Conservation (phyloP, 2,329 filamentous ascomycete species). For the Sporothrix luriei region DNA sequence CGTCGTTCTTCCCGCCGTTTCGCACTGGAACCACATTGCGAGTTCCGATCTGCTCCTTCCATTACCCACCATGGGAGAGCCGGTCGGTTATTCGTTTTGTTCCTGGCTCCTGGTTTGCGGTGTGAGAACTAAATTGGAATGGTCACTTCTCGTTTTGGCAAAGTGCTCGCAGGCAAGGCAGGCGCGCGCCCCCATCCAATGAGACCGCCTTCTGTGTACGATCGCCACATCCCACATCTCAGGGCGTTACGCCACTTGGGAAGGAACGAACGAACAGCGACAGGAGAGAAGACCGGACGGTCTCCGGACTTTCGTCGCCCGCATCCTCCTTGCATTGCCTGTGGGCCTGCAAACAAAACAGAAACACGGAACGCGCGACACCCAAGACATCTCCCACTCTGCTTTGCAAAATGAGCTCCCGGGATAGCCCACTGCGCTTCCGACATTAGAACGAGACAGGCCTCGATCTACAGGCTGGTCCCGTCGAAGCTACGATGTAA, state of each 20-base stretch:
- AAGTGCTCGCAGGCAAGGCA: constrained; percentile 3
- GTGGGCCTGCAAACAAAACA: not conserved
- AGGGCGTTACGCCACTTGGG: not conserved
- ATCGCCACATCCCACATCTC: not conserved
- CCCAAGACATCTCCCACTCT: constrained; percentile 5
- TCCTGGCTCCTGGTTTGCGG: too few relatives aligned
- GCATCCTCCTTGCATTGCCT: constrained; percentile 5
- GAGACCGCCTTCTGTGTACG: not conserved
- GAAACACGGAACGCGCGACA: not conserved
- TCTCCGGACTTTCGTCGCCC: constrained; percentile 11
- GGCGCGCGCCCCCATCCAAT: not conserved
- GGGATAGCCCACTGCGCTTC: constrained; percentile 3
- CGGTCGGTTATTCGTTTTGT: not conserved
- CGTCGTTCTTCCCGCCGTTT: constrained; percentile 11
- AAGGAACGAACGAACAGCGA: not conserved
- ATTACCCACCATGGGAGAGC: not conserved
- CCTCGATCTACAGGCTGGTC: not conserved
- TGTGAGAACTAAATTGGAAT: not conserved
- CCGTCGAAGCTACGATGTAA: not conserved
- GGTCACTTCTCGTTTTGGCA: constrained; percentile 11
- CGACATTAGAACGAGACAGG: too few relatives aligned
- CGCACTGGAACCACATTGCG: not conserved
- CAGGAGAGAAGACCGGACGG: not conserved
- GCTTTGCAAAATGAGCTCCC: not conserved
- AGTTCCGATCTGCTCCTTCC: constrained; percentile 11